Evolutionary conservation across 805 yeast species (phyloP).

Genomic region (Teunomyces panamensis): DNA sequence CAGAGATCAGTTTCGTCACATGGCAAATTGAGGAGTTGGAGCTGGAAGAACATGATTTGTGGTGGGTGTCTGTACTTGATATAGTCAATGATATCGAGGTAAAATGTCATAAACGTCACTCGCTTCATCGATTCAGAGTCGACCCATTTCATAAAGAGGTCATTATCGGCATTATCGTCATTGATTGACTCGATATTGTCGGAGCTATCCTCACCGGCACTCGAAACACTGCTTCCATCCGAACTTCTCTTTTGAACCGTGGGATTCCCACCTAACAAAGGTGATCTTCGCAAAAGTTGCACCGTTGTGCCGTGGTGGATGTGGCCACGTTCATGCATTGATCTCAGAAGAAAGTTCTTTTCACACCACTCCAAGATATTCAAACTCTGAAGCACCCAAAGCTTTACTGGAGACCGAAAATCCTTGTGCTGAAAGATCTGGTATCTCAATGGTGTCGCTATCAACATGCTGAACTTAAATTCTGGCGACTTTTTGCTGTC

Average conservation of each 20-base stretch:
- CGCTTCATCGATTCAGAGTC: conserved; percentile 77
- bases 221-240: conserved; percentile 21
- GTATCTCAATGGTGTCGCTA: conserved; percentile 64
- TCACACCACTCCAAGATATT: conserved; percentile 76
- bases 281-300: conserved; percentile 72
- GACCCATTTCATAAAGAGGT: conserved; percentile 64
- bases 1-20: conserved; percentile 40
- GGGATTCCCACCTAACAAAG: conserved; percentile 73
- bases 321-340: conserved; percentile 77
- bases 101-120: conserved; percentile 77
- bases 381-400: conserved; percentile 76
- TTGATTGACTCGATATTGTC: conserved; percentile 14
- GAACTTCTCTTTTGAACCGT: conserved; percentile 21
- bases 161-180: conserved; percentile 25
- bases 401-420: conserved; percentile 71
- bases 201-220: conserved; percentile 36
- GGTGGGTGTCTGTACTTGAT: conserved; percentile 74
- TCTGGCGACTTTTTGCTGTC: conserved; percentile 26
- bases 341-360: conserved; percentile 65
- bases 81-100: conserved; percentile 75
- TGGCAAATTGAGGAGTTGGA: conserved; percentile 39
- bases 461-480: conserved; percentile 41
- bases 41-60: conserved; percentile 34
- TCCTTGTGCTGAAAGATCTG: conserved; percentile 66
- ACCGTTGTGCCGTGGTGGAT: conserved; percentile 85